Evolutionary conservation across 2,329 filamentous ascomycete genomes (phyloP).

Genomic region (Epichloe festucae): DNA sequence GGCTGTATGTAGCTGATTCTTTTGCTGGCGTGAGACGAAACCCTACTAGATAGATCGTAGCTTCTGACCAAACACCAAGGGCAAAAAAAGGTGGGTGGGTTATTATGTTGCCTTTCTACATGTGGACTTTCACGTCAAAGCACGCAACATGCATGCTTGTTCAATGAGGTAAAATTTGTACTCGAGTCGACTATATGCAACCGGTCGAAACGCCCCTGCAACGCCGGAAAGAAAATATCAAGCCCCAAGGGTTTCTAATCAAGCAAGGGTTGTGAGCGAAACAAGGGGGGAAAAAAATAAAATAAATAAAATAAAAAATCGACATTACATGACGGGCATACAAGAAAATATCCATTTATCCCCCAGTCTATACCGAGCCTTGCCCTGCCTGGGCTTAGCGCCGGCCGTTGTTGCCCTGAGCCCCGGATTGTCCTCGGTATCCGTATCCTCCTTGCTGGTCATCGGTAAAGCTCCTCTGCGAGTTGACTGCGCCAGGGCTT

Average conservation of each 20-base stretch:
- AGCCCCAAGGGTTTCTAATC: neutral
- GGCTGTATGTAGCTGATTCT: no score
- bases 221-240: neutral
- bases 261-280: neutral
- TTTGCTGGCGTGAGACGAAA: no score
- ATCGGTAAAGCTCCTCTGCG: slow-evolving; percentile 8
- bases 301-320: neutral
- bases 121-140: neutral
- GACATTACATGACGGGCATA: neutral
- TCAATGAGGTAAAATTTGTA: neutral
- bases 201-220: neutral
- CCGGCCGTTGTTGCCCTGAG: neutral
- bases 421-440: slow-evolving; percentile 2
- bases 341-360: neutral
- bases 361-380: neutral
- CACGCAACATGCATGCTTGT: neutral
- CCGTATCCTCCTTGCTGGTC: slow-evolving; percentile 1
- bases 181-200: neutral
- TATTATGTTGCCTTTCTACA: no score
- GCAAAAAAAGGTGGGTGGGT: no score
- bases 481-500: slow-evolving; percentile 5
- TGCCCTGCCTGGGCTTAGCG: neutral
- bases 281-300: neutral
- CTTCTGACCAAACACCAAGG: no score
- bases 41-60: no score